Percentiles rank a stretch among this genome's conserved stretches.
Conservation (phyloP, 2,329 filamentous ascomycete species). For the Calonectria pseudoreteaudii region DNA sequence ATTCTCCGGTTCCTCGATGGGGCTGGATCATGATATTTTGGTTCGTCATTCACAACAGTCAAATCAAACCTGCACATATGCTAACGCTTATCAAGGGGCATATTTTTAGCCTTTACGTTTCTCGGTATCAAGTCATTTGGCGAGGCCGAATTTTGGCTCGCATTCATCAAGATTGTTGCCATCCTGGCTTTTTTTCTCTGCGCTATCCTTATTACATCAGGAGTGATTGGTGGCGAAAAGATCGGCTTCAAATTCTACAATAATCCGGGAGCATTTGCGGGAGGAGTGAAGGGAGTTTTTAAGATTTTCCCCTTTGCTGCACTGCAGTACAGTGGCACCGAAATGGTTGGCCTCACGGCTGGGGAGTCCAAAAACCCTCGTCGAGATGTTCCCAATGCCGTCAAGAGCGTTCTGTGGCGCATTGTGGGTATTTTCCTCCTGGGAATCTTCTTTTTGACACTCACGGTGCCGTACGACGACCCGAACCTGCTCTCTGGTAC, state of each 20-base stretch:
- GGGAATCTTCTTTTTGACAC: constrained; percentile 62
- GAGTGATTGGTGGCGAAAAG: constrained; percentile 35
- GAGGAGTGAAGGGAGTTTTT: constrained; percentile 7
- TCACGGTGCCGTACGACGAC: constrained; percentile 66
- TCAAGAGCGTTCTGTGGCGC: constrained; percentile 39
- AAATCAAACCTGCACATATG: background rate
- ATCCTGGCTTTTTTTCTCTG: constrained; percentile 25
- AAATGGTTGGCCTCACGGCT: constrained; percentile 35
- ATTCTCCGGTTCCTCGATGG: constrained; percentile 5
- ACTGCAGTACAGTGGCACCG: constrained; percentile 12
- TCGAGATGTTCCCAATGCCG: constrained; percentile 49
- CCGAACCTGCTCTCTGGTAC: constrained; percentile 58
- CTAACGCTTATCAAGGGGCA: background rate
- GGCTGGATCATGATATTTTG: constrained; percentile 18
- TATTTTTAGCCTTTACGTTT: constrained; percentile 15
- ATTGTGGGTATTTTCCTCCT: constrained; percentile 58
- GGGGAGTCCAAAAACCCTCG: constrained; percentile 55
- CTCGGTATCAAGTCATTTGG: constrained; percentile 16
- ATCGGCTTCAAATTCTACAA: constrained; percentile 32
- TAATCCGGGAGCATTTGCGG: constrained; percentile 5
- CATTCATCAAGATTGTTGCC: constrained; percentile 19
- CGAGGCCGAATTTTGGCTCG: constrained; percentile 26
- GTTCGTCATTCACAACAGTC: background rate
- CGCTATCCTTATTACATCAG: constrained; percentile 33
- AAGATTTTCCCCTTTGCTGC: constrained; percentile 16